Base-by-base conservation (phyloP, 1,284 basidiomycete genomes). In the Apiotrichum porosum region DNA sequence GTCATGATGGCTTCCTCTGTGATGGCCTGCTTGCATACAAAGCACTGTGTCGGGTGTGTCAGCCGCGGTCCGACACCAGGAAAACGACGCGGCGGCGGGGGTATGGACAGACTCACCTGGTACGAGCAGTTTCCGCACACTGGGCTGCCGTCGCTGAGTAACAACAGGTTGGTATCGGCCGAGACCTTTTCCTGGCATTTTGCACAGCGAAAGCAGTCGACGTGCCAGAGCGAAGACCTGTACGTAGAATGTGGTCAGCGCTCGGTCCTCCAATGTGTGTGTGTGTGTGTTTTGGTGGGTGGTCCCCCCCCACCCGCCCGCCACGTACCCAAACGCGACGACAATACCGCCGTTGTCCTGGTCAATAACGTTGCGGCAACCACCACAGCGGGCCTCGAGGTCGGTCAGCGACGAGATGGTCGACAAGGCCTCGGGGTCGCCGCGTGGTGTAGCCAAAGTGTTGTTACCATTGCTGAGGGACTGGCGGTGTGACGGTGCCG, bases 1-100 rank as follows among this genome's bases (percentile, higher is more conserved):
- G 94, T 94, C 87, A 97, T 95, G 74, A 97, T 97, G 15, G 93
- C 93, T 69, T 97, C 92, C 75, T 97, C 91, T 45, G 92, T 84
- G 61, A 97, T 95, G 34, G 89, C 88, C 44, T 83, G 81, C 42
- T 84, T 83, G 76, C 92, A 97, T 49, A 94, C 85, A 67, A 86
- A 92, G 78, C 92, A 97, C 65, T 83, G 38, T 6, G 24, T 30
- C 17, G 39, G 23, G 22, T 26, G 4, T 39, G 3, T 14, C 21
- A 61, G 54, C 10, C 24, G 15, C 33, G 22, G n/a, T 34, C 32
- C 32, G n/a, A n/a, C n/a, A n/a, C n/a, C n/a, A n/a, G n/a, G n/a
- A n/a, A n/a, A 12, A 28, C 26, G 26, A 28, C 26, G 26, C 6
- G 8, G 26, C 6, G 26, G 26, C 26, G 26, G 8, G 26, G 8